A percentile compares a stretch with the other conserved stretches of the same genome.
These are phyloP conservation scores for Ziziphus jujuba DNA, from an alignment of 306 rosid species.

Conservation along the genomic window DNA sequence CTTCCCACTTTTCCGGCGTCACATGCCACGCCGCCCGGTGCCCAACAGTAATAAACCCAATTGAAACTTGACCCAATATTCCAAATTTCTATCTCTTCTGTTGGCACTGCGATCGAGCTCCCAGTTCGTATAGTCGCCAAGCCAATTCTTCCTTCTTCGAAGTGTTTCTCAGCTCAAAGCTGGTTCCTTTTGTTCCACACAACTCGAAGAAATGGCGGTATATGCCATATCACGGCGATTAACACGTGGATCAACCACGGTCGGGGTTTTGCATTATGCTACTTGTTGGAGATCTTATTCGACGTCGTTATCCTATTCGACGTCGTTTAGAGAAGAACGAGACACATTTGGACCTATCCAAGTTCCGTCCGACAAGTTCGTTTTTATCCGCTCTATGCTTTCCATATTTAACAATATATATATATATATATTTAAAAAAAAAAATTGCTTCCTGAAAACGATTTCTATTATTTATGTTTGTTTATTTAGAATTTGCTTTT, in stretches of 20 bases:
- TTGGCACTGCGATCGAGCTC: background rate
- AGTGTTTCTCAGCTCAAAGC: background rate
- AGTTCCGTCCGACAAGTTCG: constrained; percentile 90
- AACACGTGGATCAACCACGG: constrained; percentile 38
- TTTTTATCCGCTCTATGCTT: constrained; percentile 1
- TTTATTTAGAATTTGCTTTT: background rate
- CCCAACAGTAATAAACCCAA: background rate
- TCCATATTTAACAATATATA: too few relatives aligned
- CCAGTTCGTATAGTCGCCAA: background rate
- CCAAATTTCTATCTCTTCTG: background rate
- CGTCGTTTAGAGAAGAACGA: constrained; percentile 80
- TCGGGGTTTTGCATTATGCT: constrained; percentile 40
- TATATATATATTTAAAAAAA: too few relatives aligned
- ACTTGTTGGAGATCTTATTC: constrained; percentile 54
- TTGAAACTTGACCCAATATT: background rate
- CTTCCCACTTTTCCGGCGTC: constrained; percentile 15
- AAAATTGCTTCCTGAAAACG: too few relatives aligned
- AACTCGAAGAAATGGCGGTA: constrained; percentile 42
- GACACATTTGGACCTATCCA: constrained; percentile 95
- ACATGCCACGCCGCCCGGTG: constrained; percentile 22
- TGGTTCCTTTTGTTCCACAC: background rate
- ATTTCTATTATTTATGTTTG: too few relatives aligned
- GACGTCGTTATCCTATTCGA: constrained; percentile 62
- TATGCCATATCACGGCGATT: constrained; percentile 61
- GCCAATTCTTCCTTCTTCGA: background rate